Percentiles rank a stretch among this genome's conserved stretches.
Conservation (phyloP, 345 rosid species). For the Geranium rotundifolium region DNA sequence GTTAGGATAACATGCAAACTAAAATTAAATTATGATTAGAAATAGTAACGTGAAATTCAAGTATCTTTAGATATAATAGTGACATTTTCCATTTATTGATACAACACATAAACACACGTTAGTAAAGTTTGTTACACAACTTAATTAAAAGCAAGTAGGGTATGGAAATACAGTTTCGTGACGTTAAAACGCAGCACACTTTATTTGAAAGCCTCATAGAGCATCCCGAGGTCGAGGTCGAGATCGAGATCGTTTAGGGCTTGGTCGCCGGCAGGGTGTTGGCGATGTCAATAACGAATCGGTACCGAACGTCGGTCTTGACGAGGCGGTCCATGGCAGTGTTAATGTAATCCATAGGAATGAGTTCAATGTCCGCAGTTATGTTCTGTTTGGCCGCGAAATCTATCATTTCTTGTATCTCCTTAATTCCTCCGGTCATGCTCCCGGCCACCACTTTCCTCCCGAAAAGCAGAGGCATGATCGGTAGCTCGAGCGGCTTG, state of each 20-base stretch:
- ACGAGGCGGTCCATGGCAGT: conserved; percentile 14
- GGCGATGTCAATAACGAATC: conserved; percentile 21
- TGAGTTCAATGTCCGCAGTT: conserved; percentile 10
- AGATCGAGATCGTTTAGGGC: not conserved
- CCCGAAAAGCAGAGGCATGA: conserved; percentile 23
- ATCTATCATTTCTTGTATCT: conserved; percentile 24
- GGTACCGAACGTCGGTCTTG: conserved; percentile 10
- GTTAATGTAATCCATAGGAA: conserved; percentile 19
- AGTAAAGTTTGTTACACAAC: no score
- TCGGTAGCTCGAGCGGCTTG: conserved; percentile 25
- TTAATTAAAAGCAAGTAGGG: no score
- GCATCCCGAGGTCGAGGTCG: no score
- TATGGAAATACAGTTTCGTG: no score
- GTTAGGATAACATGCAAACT: no score
- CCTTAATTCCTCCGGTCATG: conserved; percentile 16
- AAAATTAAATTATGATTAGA: no score
- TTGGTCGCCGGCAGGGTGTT: conserved; percentile 5
- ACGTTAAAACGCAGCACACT: no score
- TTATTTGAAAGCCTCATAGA: no score
- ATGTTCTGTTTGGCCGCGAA: conserved; percentile 13
- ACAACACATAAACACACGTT: no score
- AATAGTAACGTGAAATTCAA: no score
- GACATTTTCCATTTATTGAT: no score
- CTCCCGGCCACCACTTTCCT: conserved; percentile 18
- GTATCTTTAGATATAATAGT: no score